Evolutionary conservation across 225 moss, liverwort and hornwort genomes (phyloP).

Genomic region (Takakia lepidozioides): DNA sequence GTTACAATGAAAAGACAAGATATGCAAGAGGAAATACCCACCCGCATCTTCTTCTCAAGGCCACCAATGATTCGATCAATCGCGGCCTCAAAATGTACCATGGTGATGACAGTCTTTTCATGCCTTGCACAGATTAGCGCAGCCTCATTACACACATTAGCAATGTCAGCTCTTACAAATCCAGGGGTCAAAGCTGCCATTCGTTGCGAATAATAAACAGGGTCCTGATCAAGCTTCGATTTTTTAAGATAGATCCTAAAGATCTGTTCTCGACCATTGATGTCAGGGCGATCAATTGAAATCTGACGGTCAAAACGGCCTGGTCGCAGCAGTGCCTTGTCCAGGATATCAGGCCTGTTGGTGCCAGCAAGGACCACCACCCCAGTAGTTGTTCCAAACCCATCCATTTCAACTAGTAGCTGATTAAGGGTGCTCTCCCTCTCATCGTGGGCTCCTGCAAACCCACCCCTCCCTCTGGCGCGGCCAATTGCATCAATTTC

Average conservation of each 20-base stretch:
- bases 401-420: constrained; percentile 97
- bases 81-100: constrained; percentile 97
- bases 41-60: constrained; percentile 92
- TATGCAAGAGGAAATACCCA: constrained; percentile 12
- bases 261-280: constrained; percentile 95
- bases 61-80: constrained; percentile 98
- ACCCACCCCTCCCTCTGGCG: constrained; percentile 97
- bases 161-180: constrained; percentile 97
- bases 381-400: constrained; percentile 94
- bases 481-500: constrained; percentile 99
- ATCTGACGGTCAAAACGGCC: constrained; percentile 98
- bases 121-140: constrained; percentile 88
- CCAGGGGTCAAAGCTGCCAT: constrained; percentile 97
- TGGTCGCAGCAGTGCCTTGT: constrained; percentile 90
- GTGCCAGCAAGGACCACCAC: constrained; percentile 98
- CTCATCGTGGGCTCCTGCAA: constrained; percentile 98
- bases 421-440: constrained; percentile 98
- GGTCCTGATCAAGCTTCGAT: constrained; percentile 83
- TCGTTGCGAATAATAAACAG: constrained; percentile 84
- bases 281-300: constrained; percentile 89
- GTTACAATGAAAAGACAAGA: no score
- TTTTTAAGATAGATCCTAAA: constrained; percentile 91
- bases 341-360: constrained; percentile 95
- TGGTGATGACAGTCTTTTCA: constrained; percentile 73
- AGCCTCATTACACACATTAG: constrained; percentile 98